Conservation (phyloP, 139 green algal genomes). For the Coccomyxa sp. region DNA sequence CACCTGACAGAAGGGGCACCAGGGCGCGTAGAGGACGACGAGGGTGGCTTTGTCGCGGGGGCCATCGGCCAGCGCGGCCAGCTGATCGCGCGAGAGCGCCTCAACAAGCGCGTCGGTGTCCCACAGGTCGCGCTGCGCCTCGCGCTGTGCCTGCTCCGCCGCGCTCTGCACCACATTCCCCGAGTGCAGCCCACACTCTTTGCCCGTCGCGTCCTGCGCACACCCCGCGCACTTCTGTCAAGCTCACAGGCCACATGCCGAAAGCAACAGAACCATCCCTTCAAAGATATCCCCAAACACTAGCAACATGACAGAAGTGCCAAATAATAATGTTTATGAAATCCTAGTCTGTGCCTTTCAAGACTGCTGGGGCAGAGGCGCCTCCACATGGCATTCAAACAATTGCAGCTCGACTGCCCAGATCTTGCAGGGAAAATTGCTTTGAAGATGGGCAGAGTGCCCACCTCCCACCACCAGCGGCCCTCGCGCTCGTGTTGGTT, state of each 20-base stretch:
- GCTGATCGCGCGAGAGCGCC: conserved; percentile 52
- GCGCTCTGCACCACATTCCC: conserved; percentile 70
- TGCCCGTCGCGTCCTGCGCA: conserved; percentile 57
- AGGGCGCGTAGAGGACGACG: conserved; percentile 91
- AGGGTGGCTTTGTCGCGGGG: conserved; percentile 69
- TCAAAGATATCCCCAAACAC: too few species aligned
- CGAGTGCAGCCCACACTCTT: conserved; percentile 97
- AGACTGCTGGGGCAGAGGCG: too few species aligned
- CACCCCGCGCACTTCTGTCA: too few species aligned
- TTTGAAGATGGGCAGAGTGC: neutral
- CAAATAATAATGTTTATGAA: too few species aligned
- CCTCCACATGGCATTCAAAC: too few species aligned
- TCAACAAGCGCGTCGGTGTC: conserved; percentile 30
- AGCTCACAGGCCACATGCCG: neutral
- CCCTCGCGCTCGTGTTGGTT: conserved; percentile 97
- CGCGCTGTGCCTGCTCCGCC: conserved; percentile 21
- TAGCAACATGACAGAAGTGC: too few species aligned
- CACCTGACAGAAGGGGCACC: conserved; percentile 92
- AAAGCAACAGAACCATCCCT: neutral
- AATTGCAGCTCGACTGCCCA: too few species aligned
- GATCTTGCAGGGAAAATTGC: too few species aligned
- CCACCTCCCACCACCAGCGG: conserved; percentile 97
- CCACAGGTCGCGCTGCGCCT: conserved; percentile 65
- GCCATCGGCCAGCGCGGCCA: conserved; percentile 50
- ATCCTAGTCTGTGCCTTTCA: too few species aligned